Evolutionary conservation across 2,329 filamentous ascomycete species (phyloP).

Genomic region (Trichophyton verrucosum): DNA sequence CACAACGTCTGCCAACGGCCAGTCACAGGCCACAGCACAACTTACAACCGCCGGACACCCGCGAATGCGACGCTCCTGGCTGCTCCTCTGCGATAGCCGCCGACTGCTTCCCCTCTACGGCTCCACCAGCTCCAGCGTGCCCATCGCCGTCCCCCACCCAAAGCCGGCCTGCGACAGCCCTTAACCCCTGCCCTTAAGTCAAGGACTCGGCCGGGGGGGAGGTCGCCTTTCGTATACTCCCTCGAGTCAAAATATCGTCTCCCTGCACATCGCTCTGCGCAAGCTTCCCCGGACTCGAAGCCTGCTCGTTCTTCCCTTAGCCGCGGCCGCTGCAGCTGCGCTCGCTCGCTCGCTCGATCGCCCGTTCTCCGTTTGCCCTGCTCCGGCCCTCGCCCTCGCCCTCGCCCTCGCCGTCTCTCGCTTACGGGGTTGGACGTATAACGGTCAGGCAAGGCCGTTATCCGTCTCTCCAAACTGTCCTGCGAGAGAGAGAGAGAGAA

Average conservation of each 20-base stretch:
- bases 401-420: neutral
- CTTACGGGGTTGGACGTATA: neutral
- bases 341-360: neutral
- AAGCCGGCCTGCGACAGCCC: neutral
- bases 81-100: neutral
- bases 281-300: neutral
- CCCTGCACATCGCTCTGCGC: neutral
- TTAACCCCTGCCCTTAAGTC: neutral
- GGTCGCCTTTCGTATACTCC: neutral
- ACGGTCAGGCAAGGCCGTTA: neutral
- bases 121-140: neutral
- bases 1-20: neutral
- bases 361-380: neutral
- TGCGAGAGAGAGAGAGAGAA: neutral
- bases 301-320: neutral
- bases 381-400: neutral
- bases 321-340: neutral
- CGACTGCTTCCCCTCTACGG: conserved; percentile 1
- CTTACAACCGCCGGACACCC: neutral
- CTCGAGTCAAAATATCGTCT: neutral
- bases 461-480: neutral
- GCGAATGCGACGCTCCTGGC: neutral
- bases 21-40: no score
- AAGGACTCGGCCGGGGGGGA: neutral
- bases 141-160: neutral